Conservation (phyloP, 2,329 filamentous ascomycete genomes). For the Alternaria sp. region DNA sequence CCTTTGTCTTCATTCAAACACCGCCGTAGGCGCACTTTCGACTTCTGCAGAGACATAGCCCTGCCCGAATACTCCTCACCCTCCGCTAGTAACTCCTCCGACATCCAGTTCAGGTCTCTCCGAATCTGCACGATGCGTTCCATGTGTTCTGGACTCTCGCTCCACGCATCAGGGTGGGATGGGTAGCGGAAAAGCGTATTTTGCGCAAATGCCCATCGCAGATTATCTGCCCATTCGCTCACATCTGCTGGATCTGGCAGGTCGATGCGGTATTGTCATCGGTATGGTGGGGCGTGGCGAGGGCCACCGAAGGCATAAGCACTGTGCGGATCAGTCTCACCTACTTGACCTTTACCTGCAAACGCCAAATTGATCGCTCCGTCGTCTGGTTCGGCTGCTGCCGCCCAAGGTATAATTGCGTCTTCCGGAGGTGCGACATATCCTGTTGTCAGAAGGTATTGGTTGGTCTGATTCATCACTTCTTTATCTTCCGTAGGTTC, state of each 20-base stretch:
- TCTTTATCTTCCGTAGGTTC: background rate
- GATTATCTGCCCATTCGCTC: conserved; percentile 38
- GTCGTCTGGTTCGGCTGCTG: background rate
- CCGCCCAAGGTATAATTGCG: background rate
- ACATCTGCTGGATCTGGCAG: conserved; percentile 25
- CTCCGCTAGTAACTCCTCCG: conserved; percentile 28
- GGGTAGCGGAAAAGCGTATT: conserved; percentile 15
- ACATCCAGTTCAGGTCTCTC: conserved; percentile 31
- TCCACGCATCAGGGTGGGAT: conserved; percentile 27
- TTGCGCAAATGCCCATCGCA: conserved; percentile 37
- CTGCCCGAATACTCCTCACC: conserved; percentile 1
- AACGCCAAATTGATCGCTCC: conserved; percentile 3
- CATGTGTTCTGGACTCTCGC: conserved; percentile 39
- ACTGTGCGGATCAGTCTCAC: conserved; percentile 18
- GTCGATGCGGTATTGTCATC: conserved; percentile 24
- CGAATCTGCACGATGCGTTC: conserved; percentile 30
- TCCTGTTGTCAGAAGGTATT: conserved; percentile 4
- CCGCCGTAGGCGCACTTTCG: background rate
- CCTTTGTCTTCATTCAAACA: background rate
- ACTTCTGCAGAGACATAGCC: too few relatives aligned
- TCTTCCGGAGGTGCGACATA: conserved; percentile 14
- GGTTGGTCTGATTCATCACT: background rate
- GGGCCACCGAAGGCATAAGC: conserved; percentile 35
- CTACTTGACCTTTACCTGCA: conserved; percentile 11
- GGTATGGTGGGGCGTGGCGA: conserved; percentile 29